Percentiles rank a stretch among this genome's conserved stretches.
Evolutionary conservation across 495 filamentous ascomycete species (phyloP).

Genomic region (Lindgomyces ingoldianus): DNA sequence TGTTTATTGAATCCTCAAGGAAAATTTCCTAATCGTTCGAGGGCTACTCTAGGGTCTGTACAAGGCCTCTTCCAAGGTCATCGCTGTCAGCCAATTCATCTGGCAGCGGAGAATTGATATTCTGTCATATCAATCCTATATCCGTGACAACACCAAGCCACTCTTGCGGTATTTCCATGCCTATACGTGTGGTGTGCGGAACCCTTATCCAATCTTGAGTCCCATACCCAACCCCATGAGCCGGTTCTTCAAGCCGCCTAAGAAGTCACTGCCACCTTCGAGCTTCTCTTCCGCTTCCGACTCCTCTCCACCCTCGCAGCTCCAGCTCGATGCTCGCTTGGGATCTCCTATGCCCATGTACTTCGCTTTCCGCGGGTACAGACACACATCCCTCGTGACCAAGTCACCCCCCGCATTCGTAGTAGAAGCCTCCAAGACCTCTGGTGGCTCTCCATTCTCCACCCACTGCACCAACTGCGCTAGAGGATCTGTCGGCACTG

Average conservation of each 20-base stretch:
- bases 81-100: not conserved
- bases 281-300: not conserved
- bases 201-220: slow-evolving; percentile 20
- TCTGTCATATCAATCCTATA: not conserved
- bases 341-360: slow-evolving; percentile 30
- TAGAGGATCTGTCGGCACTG: slow-evolving; percentile 32
- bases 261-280: not conserved
- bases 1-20: not conserved
- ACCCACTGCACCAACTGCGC: slow-evolving; percentile 49
- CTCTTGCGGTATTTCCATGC: not conserved
- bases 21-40: not conserved
- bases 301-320: slow-evolving; percentile 20
- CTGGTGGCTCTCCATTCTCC: slow-evolving; percentile 46
- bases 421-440: slow-evolving; percentile 31
- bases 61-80: not conserved
- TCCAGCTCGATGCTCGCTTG: slow-evolving; percentile 29
- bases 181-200: too few species aligned
- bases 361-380: slow-evolving; percentile 25
- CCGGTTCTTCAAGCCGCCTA: slow-evolving; percentile 21
- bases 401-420: slow-evolving; percentile 15
- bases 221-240: slow-evolving; percentile 21
- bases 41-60: not conserved
- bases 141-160: not conserved
- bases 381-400: slow-evolving; percentile 22
- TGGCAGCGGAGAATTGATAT: not conserved